Evolutionary conservation across 805 yeast genomes (phyloP), one percentile per base, ranked within the genome.

Genomic region (Maudiozyma barnettii): DNA sequence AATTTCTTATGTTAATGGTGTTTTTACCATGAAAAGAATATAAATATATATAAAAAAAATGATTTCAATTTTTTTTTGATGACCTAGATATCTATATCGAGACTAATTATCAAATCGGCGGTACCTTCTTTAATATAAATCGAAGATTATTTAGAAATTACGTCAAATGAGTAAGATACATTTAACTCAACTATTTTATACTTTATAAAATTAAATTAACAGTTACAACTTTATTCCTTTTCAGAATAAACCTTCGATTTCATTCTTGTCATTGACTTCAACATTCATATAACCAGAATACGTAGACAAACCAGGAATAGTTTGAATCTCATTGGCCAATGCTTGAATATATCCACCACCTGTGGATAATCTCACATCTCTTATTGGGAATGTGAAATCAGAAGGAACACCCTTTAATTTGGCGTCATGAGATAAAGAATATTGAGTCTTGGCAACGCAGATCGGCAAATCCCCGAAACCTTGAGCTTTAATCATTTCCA

Each of bases 301-400:
- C 4, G 95, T 84, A 49, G 93, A 86, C 63, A 84, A 74, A 50
- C 95, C 93, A 26, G 95, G 95, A 58, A 84, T 84, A 41, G 95
- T 84, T 72, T 81, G 86, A 59, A 84, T 84, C 65, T 84, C 90
- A 46, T 88, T 93, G 5, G 95, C 93, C 58, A 84, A 72, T 5
- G 91, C 93, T 60, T 84, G 84, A 65, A 84, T 73, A 67, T 84
- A 84, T 4, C 93, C 93, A 36, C 93, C 93, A 67, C 95, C 95
- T 55, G 82, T 75, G 19, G 84, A 78, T 16, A 82, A 82, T 63
- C 86, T 76, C 49, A 84, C 81, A 56, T 84, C 95, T 70, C 91
- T 76, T 56, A 84, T 81, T 48, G 95, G 95, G 71, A 84, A 80
- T 37, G 73, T 78, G 69, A 84, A 84, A 1, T 83, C 91, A 19